Base-by-base conservation (phyloP, 129 eudicot genomes). In the Rutidosis leptorrhynchoides region DNA sequence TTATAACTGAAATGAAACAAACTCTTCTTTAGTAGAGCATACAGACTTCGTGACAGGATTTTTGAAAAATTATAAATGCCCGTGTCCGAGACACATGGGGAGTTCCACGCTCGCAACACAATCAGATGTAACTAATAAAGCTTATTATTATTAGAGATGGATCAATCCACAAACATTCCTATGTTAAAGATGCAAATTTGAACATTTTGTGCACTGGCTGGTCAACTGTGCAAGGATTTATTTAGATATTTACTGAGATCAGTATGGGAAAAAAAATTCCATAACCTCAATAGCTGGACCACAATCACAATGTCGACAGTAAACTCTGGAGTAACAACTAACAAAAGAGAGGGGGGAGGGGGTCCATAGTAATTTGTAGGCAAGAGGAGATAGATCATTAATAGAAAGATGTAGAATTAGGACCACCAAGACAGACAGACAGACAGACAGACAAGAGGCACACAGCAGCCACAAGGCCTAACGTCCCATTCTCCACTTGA, bases 391-490 rank as follows among this genome's bases (percentile, higher is more conserved):
- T 45, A 26, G 69, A 42, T 45, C 29, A 46, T 25, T 54, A 46
- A 58, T 67, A 35, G 74, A 75, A 67, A n/a, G 68, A 42, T 67
- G 79, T 74, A 58, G 73, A 74, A 35, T 62, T 33, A 58, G 74
- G 74, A 74, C 78, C 73, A 74, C 73, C 15, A 40, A 40, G 16
- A 11, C 26, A 24, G 23, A 59, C 7, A 59, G 65, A 14, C 27
- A 23, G 11, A 21, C 74, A 48, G 21, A n/a, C n/a, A n/a, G n/a
- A n/a, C n/a, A n/a, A n/a, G n/a, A n/a, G 65, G n/a, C 27, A 23
- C n/a, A 21, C 74, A 48, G 21, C 70, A 58, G 49, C 68, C 75
- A 46, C 60, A 40, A 46, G 29, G 46, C 58, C 14, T 37, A 49
- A 23, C 27, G 9, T 51, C 46, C 32, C 72, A 65, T 58, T 40